These are phyloP conservation scores for Candida taoyuanica DNA, from an alignment of 805 yeast species.

Conservation along the genomic window DNA sequence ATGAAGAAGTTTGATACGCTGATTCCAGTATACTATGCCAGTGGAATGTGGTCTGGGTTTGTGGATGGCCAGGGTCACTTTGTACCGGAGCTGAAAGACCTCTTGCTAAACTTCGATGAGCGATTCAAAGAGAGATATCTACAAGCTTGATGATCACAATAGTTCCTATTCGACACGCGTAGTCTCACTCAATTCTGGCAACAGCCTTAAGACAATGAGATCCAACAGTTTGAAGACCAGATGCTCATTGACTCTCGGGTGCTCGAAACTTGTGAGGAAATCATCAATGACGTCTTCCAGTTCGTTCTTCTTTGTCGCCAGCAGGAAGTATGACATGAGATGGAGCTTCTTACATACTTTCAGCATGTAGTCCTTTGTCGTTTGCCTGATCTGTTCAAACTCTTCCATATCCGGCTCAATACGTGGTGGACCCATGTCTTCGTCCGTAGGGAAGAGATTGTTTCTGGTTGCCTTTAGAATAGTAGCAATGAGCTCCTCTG, in stretches of 20 bases:
- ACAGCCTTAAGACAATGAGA: slow-evolving; percentile 33
- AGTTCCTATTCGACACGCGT: too few relatives aligned
- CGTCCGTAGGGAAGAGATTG: slow-evolving; percentile 44
- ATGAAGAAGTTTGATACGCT: not conserved
- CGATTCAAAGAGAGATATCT: too few relatives aligned
- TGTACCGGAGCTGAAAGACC: slow-evolving; percentile 16
- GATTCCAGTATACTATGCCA: slow-evolving; percentile 17
- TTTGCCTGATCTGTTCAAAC: slow-evolving; percentile 28
- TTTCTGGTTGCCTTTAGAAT: slow-evolving; percentile 31
- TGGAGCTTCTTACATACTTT: slow-evolving; percentile 18
- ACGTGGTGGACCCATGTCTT: slow-evolving; percentile 45
- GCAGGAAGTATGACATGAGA: slow-evolving; percentile 16
- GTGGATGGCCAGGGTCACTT: slow-evolving; percentile 26
- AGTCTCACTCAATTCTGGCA: slow-evolving; percentile 32
- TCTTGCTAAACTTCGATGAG: slow-evolving; percentile 23
- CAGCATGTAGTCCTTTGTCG: slow-evolving; percentile 27
- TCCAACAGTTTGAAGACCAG: slow-evolving; percentile 40
- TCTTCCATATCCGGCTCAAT: slow-evolving; percentile 38
- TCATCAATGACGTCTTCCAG: slow-evolving; percentile 25
- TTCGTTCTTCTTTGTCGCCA: slow-evolving; percentile 22
- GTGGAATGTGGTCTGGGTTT: slow-evolving; percentile 27
- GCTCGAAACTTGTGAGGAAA: slow-evolving; percentile 32
- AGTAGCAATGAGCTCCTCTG: slow-evolving; percentile 18
- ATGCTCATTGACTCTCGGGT: slow-evolving; percentile 39
- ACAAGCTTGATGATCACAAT: too few relatives aligned